Percentiles rank a stretch among this genome's conserved stretches.
phyloP scores from a whole-genome alignment of 164 flowering plant genomes.

The grape (Vitis vinifera) region ASM3070453v1 NC_081816.1:9816501-9817000 shows the following conservation, averaged over 20 bases:
- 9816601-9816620: slow-evolving; percentile 31
- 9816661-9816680: slow-evolving; percentile 55
- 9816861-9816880: slow-evolving; percentile 51
- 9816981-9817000: background rate
- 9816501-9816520: slow-evolving; percentile 67
- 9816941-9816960: background rate
- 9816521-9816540: slow-evolving; percentile 82
- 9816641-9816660: slow-evolving; percentile 40
- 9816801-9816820: slow-evolving; percentile 34
- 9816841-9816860: slow-evolving; percentile 60
- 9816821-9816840: slow-evolving; percentile 50
- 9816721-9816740: slow-evolving; percentile 85
- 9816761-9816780: slow-evolving; percentile 92
- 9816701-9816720: slow-evolving; percentile 74
- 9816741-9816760: slow-evolving; percentile 72
- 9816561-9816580: slow-evolving; percentile 36
- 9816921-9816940: background rate
- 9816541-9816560: slow-evolving; percentile 34
- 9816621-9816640: slow-evolving; percentile 22
- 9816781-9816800: slow-evolving; percentile 47
- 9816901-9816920: background rate
- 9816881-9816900: slow-evolving; percentile 60
- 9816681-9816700: slow-evolving; percentile 53
- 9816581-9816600: slow-evolving; percentile 32
- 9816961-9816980: background rate